Percentiles rank a stretch among this genome's conserved stretches.
Conservation (phyloP, 129 eudicot genomes). For the Tanacetum coccineum region DNA sequence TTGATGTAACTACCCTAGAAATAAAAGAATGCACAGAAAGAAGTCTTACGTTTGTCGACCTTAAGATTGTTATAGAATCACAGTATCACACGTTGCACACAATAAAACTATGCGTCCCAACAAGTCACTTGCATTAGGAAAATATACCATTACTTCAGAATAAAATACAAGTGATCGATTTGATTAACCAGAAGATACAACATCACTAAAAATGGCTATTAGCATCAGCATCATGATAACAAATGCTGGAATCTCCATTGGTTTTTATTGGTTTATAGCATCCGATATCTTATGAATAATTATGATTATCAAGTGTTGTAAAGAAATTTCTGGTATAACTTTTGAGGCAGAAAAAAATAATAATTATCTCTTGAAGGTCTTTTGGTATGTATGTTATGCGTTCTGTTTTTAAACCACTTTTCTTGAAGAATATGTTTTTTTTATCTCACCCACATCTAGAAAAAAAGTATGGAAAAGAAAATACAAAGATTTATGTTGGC, state of each 20-base stretch:
- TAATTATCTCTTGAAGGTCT: conserved; percentile 8
- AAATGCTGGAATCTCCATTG: conserved; percentile 8
- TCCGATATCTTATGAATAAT: conserved; percentile 12
- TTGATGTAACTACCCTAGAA: neutral
- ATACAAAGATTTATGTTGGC: conserved; percentile 12
- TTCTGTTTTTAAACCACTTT: conserved; percentile 18
- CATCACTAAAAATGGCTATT: conserved; percentile 21
- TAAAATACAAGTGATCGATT: conserved; percentile 5
- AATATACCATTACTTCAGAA: conserved; percentile 6
- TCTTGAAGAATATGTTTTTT: conserved; percentile 12
- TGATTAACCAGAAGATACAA: conserved; percentile 8
- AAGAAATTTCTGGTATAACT: conserved; percentile 10
- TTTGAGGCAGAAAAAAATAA: conserved; percentile 11
- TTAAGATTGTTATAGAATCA: neutral
- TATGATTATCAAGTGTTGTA: conserved; percentile 18
- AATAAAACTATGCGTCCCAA: conserved; percentile 1
- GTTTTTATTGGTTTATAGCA: conserved; percentile 4
- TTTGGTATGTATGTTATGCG: conserved; percentile 13
- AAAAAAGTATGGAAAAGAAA: conserved; percentile 7
- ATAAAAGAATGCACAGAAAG: neutral
- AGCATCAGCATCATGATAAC: conserved; percentile 12
- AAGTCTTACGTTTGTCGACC: conserved; percentile 4
- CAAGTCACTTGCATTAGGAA: conserved; percentile 18
- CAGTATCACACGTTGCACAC: conserved; percentile 15
- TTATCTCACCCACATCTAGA: conserved; percentile 22